These are phyloP conservation scores for Prunus mume DNA, from an alignment of 306 rosid species.

Conservation along the genomic window DNA sequence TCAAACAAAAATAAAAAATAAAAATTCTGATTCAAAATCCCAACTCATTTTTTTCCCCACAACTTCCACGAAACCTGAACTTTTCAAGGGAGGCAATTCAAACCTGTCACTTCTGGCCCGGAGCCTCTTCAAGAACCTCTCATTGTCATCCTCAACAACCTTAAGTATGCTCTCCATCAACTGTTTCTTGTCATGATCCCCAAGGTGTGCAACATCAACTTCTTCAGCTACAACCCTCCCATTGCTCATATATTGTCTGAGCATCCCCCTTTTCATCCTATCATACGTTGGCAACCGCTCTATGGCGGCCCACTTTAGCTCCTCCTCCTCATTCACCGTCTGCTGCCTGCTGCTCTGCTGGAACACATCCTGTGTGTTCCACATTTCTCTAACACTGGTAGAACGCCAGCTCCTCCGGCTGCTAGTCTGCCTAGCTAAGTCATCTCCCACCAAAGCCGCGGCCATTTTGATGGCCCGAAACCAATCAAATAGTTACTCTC, in stretches of 20 bases:
- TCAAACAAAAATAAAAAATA: too few relatives aligned
- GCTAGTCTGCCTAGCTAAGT: conserved; percentile 34
- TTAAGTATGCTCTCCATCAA: conserved; percentile 56
- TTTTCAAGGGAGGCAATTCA: neutral
- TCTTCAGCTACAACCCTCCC: conserved; percentile 51
- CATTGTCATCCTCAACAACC: conserved; percentile 68
- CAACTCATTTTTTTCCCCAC: too few relatives aligned
- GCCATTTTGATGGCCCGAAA: conserved; percentile 22
- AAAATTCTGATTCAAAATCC: too few relatives aligned
- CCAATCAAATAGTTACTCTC: neutral
- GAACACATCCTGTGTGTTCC: conserved; percentile 57
- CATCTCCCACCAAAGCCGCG: conserved; percentile 32
- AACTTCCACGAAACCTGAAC: too few relatives aligned
- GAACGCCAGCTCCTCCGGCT: conserved; percentile 50
- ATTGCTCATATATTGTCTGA: conserved; percentile 46
- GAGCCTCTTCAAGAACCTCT: conserved; percentile 45
- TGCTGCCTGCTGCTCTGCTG: conserved; percentile 39
- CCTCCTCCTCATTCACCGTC: conserved; percentile 53
- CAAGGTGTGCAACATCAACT: conserved; percentile 60
- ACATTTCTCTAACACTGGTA: conserved; percentile 46
- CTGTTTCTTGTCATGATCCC: conserved; percentile 45
- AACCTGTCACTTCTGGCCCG: conserved; percentile 62
- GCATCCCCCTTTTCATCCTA: conserved; percentile 57
- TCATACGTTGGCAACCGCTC: conserved; percentile 76
- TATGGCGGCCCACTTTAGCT: conserved; percentile 77